phyloP scores from a whole-genome alignment of 1,284 basidiomycete species.

The Trametes versicolor region DNA sequence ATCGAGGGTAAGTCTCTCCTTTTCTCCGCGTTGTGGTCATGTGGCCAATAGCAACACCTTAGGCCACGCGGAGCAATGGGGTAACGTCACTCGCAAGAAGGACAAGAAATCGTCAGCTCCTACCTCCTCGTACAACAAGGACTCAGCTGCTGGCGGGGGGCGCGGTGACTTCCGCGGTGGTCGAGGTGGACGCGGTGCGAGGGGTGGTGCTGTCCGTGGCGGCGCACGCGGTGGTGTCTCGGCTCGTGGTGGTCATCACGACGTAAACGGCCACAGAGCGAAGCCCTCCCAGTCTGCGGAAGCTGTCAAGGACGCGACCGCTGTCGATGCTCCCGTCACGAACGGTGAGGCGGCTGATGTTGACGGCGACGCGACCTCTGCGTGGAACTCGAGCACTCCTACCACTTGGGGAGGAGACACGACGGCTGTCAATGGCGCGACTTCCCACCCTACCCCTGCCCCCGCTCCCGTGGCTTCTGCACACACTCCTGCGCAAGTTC shows the following conservation, averaged over 20 bases:
- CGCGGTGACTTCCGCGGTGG: constrained; percentile 71
- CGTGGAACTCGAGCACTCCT: constrained; percentile 45
- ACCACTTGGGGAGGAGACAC: constrained; percentile 51
- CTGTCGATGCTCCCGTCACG: constrained; percentile 30
- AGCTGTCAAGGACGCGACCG: constrained; percentile 32
- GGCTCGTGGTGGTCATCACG: constrained; percentile 65
- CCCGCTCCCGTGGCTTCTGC: constrained; percentile 21
- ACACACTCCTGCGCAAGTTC: constrained; percentile 14
- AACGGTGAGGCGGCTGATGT: constrained; percentile 30
- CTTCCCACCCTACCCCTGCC: constrained; percentile 42
- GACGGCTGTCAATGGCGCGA: constrained; percentile 48
- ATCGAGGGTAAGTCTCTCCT: constrained; percentile 70
- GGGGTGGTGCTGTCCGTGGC: constrained; percentile 69
- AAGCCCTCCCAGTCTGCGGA: constrained; percentile 39
- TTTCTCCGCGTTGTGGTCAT: constrained; percentile 19
- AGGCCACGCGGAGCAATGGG: constrained; percentile 89
- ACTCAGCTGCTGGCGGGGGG: constrained; percentile 52
- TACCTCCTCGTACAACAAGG: constrained; percentile 56
- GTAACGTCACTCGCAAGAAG: constrained; percentile 88
- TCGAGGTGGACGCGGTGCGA: constrained; percentile 71
- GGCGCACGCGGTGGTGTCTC: constrained; percentile 59
- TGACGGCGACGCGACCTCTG: constrained; percentile 30
- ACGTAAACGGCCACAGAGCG: constrained; percentile 57
- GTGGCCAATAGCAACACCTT: constrained; percentile 26
- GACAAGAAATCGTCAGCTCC: constrained; percentile 68